Conservation (phyloP, 2,329 filamentous ascomycete species). For the Capronia coronata region DNA sequence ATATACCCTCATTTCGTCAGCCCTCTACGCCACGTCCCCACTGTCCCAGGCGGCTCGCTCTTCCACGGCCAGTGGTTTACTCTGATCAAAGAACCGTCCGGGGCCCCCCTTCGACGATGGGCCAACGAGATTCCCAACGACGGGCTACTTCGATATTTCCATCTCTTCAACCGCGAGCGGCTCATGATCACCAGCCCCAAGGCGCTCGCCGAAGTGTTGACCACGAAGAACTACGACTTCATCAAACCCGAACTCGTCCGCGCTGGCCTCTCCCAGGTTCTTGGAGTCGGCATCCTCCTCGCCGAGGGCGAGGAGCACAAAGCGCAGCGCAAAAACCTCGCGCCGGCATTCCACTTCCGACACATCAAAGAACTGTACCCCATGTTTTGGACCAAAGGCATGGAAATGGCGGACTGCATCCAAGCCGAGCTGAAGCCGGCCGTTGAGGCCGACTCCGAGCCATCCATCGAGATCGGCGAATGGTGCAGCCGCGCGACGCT, state of each 20-base stretch:
- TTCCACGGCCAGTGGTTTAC: slow-evolving; percentile 42
- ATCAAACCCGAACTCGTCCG: slow-evolving; percentile 53
- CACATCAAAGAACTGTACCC: slow-evolving; percentile 81
- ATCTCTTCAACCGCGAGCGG: slow-evolving; percentile 57
- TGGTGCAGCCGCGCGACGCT: slow-evolving; percentile 65
- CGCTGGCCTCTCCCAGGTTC: slow-evolving; percentile 33
- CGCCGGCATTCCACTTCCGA: slow-evolving; percentile 78
- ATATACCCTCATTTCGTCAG: slow-evolving; percentile 55
- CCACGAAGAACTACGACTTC: slow-evolving; percentile 64
- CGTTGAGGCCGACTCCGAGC: slow-evolving; percentile 32
- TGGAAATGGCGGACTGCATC: slow-evolving; percentile 61
- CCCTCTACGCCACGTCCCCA: slow-evolving; percentile 53
- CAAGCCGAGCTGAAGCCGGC: slow-evolving; percentile 33
- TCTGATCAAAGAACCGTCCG: slow-evolving; percentile 38
- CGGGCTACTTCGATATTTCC: slow-evolving; percentile 62
- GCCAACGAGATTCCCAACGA: slow-evolving; percentile 57
- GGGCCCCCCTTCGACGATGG: slow-evolving; percentile 43
- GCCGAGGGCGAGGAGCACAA: slow-evolving; percentile 91
- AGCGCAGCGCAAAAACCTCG: slow-evolving; percentile 65
- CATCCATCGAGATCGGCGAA: slow-evolving; percentile 50
- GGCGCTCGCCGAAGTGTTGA: slow-evolving; percentile 63
- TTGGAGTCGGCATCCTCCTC: slow-evolving; percentile 51
- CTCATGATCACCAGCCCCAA: slow-evolving; percentile 57
- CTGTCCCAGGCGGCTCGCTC: slow-evolving; percentile 42
- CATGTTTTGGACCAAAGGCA: slow-evolving; percentile 71